These are phyloP conservation scores for Lentithecium fluviatile DNA, from an alignment of 495 filamentous ascomycete species.

Conservation along the genomic window DNA sequence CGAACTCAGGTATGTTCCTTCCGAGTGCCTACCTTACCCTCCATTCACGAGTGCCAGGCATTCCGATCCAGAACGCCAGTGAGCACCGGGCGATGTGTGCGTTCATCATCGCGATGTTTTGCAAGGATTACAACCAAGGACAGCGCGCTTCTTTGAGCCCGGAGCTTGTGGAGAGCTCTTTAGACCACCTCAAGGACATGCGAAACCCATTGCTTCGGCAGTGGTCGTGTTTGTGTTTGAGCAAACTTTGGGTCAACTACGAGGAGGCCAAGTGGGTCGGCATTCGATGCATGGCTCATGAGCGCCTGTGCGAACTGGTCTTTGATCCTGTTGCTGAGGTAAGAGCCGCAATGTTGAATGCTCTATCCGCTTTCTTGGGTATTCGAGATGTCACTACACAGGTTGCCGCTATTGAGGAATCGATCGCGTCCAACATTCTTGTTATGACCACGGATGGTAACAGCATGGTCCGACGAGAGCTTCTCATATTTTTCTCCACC, in stretches of 20 bases:
- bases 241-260: slow-evolving; percentile 88
- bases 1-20: slow-evolving; percentile 55
- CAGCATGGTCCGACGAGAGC: slow-evolving; percentile 86
- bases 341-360: slow-evolving; percentile 86
- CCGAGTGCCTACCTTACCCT: neutral
- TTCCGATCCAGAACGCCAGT: slow-evolving; percentile 77
- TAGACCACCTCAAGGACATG: slow-evolving; percentile 75
- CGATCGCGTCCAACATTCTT: slow-evolving; percentile 77
- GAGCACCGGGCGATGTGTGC: slow-evolving; percentile 99
- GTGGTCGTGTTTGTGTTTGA: slow-evolving; percentile 95
- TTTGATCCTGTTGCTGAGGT: slow-evolving; percentile 95
- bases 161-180: slow-evolving; percentile 80
- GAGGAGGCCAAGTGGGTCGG: slow-evolving; percentile 93
- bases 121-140: slow-evolving; percentile 85
- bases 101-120: slow-evolving; percentile 95
- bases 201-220: slow-evolving; percentile 88
- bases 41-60: slow-evolving; percentile 20
- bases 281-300: slow-evolving; percentile 75
- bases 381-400: slow-evolving; percentile 91
- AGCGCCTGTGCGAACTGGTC: slow-evolving; percentile 73
- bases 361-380: slow-evolving; percentile 87
- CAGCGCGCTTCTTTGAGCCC: slow-evolving; percentile 83
- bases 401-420: slow-evolving; percentile 85
- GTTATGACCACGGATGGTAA: slow-evolving; percentile 89
- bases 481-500: slow-evolving; percentile 88